Evolutionary conservation across 2,329 filamentous ascomycete genomes (phyloP).

Genomic region (Neocatenulostroma microsporum): DNA sequence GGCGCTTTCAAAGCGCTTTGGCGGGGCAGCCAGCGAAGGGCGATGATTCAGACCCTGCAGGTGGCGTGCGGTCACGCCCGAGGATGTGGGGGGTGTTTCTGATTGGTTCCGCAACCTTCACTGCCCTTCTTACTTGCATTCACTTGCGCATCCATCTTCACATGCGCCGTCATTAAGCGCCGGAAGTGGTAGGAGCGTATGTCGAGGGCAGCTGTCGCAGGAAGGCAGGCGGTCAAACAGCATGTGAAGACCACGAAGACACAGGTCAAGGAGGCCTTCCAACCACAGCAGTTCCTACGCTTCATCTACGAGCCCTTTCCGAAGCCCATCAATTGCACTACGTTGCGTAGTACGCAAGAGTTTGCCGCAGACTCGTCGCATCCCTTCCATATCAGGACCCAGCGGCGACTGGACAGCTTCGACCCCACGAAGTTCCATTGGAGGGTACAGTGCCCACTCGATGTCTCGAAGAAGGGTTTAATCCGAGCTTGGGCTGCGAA

Average conservation of each 20-base stretch:
- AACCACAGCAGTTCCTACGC: constrained; percentile 10
- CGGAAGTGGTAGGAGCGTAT: too few species aligned
- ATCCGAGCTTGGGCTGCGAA: constrained; percentile 42
- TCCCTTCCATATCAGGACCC: constrained; percentile 29
- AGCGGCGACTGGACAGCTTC: constrained; percentile 17
- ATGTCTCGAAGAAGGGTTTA: constrained; percentile 32
- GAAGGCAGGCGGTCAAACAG: constrained; percentile 1
- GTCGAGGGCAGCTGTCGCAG: not conserved
- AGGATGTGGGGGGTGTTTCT: too few species aligned
- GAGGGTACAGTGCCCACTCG: constrained; percentile 31
- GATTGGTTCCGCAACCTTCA: too few species aligned
- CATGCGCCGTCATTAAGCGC: too few species aligned
- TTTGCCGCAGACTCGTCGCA: constrained; percentile 20
- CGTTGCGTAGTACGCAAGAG: constrained; percentile 16
- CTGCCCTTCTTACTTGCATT: too few species aligned
- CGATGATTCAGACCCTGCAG: too few species aligned
- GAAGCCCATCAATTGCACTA: constrained; percentile 21
- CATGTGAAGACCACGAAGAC: constrained; percentile 4
- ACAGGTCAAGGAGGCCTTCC: not conserved
- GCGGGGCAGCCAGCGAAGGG: too few species aligned
- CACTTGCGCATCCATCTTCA: too few species aligned
- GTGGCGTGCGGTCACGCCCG: too few species aligned
- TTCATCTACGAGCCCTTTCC: constrained; percentile 17
- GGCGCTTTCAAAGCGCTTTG: too few species aligned
- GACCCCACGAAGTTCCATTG: constrained; percentile 42